Evolutionary conservation across 1,284 basidiomycete genomes (phyloP).

Genomic region (Tylopilus sp.): DNA sequence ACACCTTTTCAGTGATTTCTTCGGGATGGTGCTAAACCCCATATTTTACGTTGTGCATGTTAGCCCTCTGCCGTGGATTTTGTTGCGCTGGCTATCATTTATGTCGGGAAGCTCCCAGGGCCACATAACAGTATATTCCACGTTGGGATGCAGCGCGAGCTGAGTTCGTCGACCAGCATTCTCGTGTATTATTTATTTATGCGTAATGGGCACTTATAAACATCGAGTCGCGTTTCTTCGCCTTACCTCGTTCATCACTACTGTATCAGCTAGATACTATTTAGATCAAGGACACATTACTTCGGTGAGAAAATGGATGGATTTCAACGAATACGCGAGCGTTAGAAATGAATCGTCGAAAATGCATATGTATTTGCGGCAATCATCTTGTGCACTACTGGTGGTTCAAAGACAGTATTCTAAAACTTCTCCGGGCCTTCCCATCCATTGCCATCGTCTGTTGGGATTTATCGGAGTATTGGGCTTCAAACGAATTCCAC

Average conservation of each 20-base stretch:
- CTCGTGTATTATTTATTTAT: constrained; percentile 10
- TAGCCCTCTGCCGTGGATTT: constrained; percentile 2
- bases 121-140: constrained; percentile 1
- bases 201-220: not conserved
- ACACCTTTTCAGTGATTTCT: constrained; percentile 21
- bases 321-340: not conserved
- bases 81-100: constrained; percentile 1
- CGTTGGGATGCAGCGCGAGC: not conserved
- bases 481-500: constrained; percentile 62
- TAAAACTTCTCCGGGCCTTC: constrained; percentile 60
- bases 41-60: constrained; percentile 4
- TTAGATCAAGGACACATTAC: constrained; percentile 1
- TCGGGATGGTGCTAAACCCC: not conserved
- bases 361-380: not conserved
- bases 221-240: not conserved
- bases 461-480: constrained; percentile 70
- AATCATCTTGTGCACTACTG: not conserved
- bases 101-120: not conserved
- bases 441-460: constrained; percentile 81
- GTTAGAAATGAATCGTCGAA: constrained; percentile 1
- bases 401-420: constrained; percentile 40
- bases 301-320: constrained; percentile 2
- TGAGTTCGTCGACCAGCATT: constrained; percentile 6
- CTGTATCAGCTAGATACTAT: not conserved
- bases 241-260: not conserved